Percentiles rank a stretch among this genome's conserved stretches.
phyloP scores from a whole-genome alignment of 768 basidiomycete species.

The Mycena indigotica region DNA sequence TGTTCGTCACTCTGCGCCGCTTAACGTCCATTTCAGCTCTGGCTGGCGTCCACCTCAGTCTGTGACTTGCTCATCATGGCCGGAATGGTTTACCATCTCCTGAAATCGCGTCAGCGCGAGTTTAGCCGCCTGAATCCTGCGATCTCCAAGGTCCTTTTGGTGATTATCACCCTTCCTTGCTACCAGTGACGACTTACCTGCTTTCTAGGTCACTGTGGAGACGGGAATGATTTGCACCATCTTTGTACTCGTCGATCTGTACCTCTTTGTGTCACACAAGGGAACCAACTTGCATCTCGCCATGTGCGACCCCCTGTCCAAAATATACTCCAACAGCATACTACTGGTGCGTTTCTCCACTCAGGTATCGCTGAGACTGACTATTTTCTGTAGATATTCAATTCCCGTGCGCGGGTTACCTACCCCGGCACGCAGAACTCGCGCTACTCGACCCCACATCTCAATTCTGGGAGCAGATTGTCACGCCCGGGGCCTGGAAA shows the following conservation, averaged over 20 bases:
- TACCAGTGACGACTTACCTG: not conserved
- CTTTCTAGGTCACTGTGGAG: conserved; percentile 9
- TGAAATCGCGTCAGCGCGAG: not conserved
- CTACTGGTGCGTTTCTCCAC: conserved; percentile 3
- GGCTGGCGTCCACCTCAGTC: not conserved
- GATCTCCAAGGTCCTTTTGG: not conserved
- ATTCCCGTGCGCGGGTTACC: not conserved
- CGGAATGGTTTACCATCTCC: not conserved
- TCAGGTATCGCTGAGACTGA: not conserved
- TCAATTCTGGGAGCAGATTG: too few species aligned
- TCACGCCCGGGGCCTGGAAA: too few species aligned
- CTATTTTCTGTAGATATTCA: not conserved
- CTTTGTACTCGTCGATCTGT: not conserved
- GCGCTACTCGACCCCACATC: too few species aligned
- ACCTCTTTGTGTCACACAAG: not conserved
- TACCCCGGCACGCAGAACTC: not conserved
- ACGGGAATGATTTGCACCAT: conserved; percentile 3
- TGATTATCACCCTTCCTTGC: not conserved
- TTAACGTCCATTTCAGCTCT: not conserved
- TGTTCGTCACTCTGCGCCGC: not conserved
- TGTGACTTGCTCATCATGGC: not conserved
- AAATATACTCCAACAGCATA: conserved; percentile 15
- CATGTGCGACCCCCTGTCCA: not conserved
- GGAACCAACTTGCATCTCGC: conserved; percentile 6
- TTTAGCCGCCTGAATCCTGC: not conserved